Evolutionary conservation across 768 basidiomycete species (phyloP), one percentile per base, ranked within the genome.

Genomic region (Mycena venus): DNA sequence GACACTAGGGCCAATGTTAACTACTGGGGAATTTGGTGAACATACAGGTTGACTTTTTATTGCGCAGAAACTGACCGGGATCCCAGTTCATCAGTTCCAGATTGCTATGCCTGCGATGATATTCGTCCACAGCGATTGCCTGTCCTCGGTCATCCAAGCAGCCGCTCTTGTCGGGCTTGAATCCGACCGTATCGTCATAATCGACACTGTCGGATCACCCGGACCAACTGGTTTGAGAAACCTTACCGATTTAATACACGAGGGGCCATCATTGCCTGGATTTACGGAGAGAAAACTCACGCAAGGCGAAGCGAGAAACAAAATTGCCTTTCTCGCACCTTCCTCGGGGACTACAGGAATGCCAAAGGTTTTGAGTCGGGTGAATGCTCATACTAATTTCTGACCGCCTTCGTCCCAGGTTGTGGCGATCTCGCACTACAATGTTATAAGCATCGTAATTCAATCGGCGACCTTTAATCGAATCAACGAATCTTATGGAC

Each of bases 301-400:
- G 15, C 79, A 80, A 1, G 88, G 86, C 29, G 88, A 88, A 77
- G 89, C 79, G 70, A 87, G 81, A 78, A 84, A 82, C 23, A 87
- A 84, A 73, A 72, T 90, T 7, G 89, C 90, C 15, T 86, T 90
- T 72, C 78, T 90, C 38, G 86, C 84, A 65, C 89, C 90, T 72
- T 90, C 89, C 2, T 90, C 88, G 59, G 89, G 89, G 3, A 90
- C 89, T 38, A 90, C 89, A 0, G 89, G 89, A 8, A 86, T 84
- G 66, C 90, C 88, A 62, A 88, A 89, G 79, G 86, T n/a, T 84
- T 40, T 51, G 51, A 1, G 1, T 8, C 14, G 17, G 29, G 19
- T 34, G 8, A 31, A 56, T 51, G 51, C 27, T n/a, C 23, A 11
- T 10, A 2, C 44, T 53, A 27, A 32, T 21, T 36, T 12, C 44